These are phyloP conservation scores for Sclerotinia borealis DNA, from an alignment of 2,329 filamentous ascomycete species.

Conservation along the genomic window DNA sequence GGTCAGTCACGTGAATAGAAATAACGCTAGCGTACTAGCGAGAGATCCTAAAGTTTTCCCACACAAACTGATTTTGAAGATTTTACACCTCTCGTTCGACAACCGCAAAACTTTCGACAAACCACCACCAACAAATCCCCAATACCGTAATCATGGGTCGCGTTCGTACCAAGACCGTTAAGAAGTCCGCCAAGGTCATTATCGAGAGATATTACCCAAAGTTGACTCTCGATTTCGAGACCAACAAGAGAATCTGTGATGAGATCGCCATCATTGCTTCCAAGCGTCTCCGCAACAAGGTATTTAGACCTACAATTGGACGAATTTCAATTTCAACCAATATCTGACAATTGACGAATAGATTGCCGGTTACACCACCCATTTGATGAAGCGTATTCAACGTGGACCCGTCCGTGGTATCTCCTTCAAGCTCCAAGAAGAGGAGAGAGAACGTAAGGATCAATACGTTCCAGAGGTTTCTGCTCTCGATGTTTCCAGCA, in stretches of 20 bases:
- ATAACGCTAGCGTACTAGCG: not conserved
- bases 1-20: not conserved
- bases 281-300: conserved; percentile 99
- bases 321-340: conserved; percentile 72
- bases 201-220: conserved; percentile 98
- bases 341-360: conserved; percentile 33
- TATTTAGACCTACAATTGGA: conserved; percentile 34
- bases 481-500: conserved; percentile 95
- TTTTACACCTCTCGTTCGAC: not conserved
- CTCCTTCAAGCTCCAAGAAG: conserved; percentile 99
- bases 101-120: conserved; percentile 13
- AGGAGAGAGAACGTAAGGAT: conserved; percentile 99
- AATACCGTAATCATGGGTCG: conserved; percentile 36
- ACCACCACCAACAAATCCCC: conserved; percentile 12
- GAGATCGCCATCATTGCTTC: conserved; percentile 99
- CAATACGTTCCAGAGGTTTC: conserved; percentile 99
- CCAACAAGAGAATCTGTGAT: conserved; percentile 99
- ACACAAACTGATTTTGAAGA: conserved; percentile 9
- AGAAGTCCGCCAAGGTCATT: conserved; percentile 86
- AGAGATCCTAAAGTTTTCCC: conserved; percentile 8
- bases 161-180: conserved; percentile 40
- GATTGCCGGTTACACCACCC: conserved; percentile 98
- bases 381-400: conserved; percentile 99
- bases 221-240: conserved; percentile 99
- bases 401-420: conserved; percentile 98